Evolutionary conservation across 2,329 filamentous ascomycete genomes (phyloP).

Genomic region (Apiospora saccharicola): DNA sequence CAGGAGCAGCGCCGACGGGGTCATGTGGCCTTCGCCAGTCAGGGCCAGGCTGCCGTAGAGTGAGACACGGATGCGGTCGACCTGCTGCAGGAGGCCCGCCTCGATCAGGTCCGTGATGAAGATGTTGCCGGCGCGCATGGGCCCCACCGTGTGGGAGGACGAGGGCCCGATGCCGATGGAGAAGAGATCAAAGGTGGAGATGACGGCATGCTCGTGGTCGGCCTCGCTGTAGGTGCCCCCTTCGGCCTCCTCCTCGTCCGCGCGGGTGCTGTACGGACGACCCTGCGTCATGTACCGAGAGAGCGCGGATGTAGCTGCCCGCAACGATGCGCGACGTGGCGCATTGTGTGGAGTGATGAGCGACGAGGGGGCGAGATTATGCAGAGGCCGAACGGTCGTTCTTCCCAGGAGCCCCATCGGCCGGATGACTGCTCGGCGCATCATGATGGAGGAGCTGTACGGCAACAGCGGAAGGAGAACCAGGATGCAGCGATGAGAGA

Average conservation of each 20-base stretch:
- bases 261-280: conserved; percentile 24
- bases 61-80: conserved; percentile 55
- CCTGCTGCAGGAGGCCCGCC: conserved; percentile 52
- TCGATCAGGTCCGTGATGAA: conserved; percentile 57
- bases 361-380: not conserved
- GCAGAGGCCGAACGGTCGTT: not conserved
- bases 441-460: not conserved
- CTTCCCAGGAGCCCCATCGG: not conserved
- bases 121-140: conserved; percentile 60
- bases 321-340: conserved; percentile 4
- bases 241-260: conserved; percentile 42
- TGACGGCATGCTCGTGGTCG: conserved; percentile 59
- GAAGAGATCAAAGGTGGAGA: conserved; percentile 60
- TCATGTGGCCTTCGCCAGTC: conserved; percentile 61
- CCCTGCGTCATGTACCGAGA: not conserved
- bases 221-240: conserved; percentile 56
- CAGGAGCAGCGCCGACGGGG: conserved; percentile 55
- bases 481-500: not conserved
- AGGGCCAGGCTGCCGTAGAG: conserved; percentile 59
- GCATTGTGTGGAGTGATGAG: not conserved
- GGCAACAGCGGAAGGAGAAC: not conserved
- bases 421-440: conserved; percentile 9
- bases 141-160: conserved; percentile 59
- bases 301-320: not conserved
- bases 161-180: conserved; percentile 60